Evolutionary conservation across 225 moss, liverwort and hornwort genomes (phyloP).

Genomic region (Rhytidiadelphus loreus): DNA sequence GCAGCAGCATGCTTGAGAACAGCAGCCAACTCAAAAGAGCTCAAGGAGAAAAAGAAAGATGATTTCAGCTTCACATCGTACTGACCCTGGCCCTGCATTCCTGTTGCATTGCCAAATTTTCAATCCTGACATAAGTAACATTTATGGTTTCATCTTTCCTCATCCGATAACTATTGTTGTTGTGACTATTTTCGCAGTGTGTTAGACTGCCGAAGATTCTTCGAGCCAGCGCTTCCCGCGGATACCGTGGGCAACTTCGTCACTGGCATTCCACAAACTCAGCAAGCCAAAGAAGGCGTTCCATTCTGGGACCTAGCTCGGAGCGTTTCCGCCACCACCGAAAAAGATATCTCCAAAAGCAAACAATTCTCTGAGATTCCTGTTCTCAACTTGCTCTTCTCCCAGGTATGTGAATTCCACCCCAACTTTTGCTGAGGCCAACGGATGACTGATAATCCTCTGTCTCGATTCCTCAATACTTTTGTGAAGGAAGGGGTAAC

Average conservation of each 20-base stretch:
- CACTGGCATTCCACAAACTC: slow-evolving; percentile 47
- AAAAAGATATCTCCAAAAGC: slow-evolving; percentile 53
- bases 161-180: background rate
- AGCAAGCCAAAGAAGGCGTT: slow-evolving; percentile 45
- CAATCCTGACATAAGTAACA: background rate
- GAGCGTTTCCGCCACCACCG: slow-evolving; percentile 26
- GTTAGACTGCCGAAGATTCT: slow-evolving; percentile 46
- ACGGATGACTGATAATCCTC: background rate
- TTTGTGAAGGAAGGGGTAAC: background rate
- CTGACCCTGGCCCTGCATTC: too few species aligned
- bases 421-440: background rate
- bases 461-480: background rate
- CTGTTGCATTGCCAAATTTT: background rate
- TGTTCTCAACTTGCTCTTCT: slow-evolving; percentile 85
- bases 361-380: slow-evolving; percentile 71
- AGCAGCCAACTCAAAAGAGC: slow-evolving; percentile 52
- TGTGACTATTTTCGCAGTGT: slow-evolving; percentile 13
- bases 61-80: slow-evolving; percentile 75
- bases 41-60: slow-evolving; percentile 65
- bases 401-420: background rate
- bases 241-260: slow-evolving; percentile 53
- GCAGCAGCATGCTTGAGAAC: slow-evolving; percentile 56
- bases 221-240: slow-evolving; percentile 41
- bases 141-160: background rate
- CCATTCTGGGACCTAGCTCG: slow-evolving; percentile 80